Base-by-base conservation (phyloP, 768 basidiomycete species). In the Xerocomus brunneocitrinus region DNA sequence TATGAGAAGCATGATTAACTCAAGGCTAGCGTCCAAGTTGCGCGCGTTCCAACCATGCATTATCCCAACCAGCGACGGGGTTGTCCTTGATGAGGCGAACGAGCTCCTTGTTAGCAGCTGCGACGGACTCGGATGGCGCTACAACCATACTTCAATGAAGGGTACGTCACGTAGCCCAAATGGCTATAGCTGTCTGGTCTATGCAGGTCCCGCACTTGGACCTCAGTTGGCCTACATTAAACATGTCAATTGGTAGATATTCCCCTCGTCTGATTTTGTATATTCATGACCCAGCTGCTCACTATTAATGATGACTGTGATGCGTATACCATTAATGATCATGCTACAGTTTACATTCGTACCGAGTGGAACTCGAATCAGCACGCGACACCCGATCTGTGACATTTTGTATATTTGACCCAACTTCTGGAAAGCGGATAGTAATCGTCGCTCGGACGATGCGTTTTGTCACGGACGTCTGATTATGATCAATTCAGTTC, bases 41-140 rank as follows among this genome's bases (percentile, higher is more conserved):
- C 10, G 13, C 9, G 13, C 7, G 39, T 22, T 13, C 43, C 4
- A 30, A 62, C 63, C 53, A 65, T 42, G 63, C 61, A 19, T 56
- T 39, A n/a, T 63, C 55, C 63, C 64, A 60, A 45, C 58, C 64
- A 35, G 36, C 44, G 36, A 4, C 16, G 3, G 63, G 63, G 19
- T 7, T 34, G 7, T 50, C 57, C 24, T 59, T 56, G n/a, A 63
- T 8, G 5, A 62, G 24, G 13, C 46, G 52, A 39, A 40, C 49
- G 25, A 63, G 13, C 5, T 50, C 46, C 41, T 57, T 41, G 0
- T 50, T 10, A 25, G 52, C 49, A n/a, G 48, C 30, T 34, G 50
- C 1, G 14, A 39, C 24, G 5, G 40, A 24, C 40, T 10, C 10
- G 8, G 40, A 42, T 3, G 24, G 41, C 13, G 25, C 24, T 42